These are phyloP conservation scores for Cyclotella distinguenda DNA, from an alignment of 108 stramenopile species.

Conservation along the genomic window DNA sequence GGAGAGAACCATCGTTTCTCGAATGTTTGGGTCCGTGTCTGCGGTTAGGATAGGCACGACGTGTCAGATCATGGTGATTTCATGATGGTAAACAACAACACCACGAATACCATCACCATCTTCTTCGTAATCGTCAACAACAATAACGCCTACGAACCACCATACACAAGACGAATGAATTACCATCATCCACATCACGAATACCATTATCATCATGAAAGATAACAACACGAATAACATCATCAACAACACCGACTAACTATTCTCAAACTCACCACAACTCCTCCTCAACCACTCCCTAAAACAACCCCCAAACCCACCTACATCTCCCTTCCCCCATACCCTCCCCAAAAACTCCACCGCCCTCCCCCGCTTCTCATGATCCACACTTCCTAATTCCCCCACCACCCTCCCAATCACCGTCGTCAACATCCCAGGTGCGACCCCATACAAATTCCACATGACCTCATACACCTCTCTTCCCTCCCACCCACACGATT, in stretches of 20 bases:
- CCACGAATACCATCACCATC: too few relatives aligned
- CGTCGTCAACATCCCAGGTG: constrained; percentile 75
- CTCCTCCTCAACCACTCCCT: constrained; percentile 69
- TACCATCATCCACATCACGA: neutral
- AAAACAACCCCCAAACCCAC: constrained; percentile 60
- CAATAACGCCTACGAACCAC: too few relatives aligned
- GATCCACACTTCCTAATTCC: constrained; percentile 41
- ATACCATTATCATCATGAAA: neutral
- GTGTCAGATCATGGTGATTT: neutral
- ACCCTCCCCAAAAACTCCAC: constrained; percentile 65
- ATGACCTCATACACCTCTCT: constrained; percentile 60
- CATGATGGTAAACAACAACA: too few relatives aligned
- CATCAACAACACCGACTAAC: neutral
- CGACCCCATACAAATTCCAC: constrained; percentile 69
- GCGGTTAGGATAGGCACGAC: neutral
- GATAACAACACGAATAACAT: constrained; percentile 1
- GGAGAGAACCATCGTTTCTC: constrained; percentile 64
- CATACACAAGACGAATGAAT: too few relatives aligned
- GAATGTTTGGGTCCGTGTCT: constrained; percentile 51
- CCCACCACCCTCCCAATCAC: constrained; percentile 75
- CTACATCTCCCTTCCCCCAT: constrained; percentile 41
- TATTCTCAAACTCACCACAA: constrained; percentile 38
- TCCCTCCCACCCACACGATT: constrained; percentile 1
- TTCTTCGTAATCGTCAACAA: too few relatives aligned
- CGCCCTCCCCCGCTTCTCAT: constrained; percentile 49